Base-by-base conservation (phyloP, 192 early-diverging fungal species). In the Rhizophagus sp. region DNA sequence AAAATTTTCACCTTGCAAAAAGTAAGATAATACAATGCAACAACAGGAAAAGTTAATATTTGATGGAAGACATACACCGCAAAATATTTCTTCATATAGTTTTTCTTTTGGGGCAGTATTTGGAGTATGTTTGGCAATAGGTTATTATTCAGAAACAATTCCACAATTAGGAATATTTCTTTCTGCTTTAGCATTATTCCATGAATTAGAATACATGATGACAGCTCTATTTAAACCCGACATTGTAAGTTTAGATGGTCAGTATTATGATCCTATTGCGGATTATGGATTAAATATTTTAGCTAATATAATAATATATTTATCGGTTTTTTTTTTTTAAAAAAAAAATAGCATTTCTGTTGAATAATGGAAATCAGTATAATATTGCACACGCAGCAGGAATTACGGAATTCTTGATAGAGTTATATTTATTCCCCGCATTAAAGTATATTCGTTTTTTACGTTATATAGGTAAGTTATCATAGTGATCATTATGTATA, bases 121-220 rank as follows among this genome's bases (percentile, higher is more conserved):
- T 78, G 94, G 94, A 5, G 74, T 71, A 0, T 93, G 94, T 36
- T 17, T 87, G 27, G 72, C 85, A 57, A 74, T 88, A 63, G 81
- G 85, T 11, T 62, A 79, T 24, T 76, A 84, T 27, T 25, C 83
- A 64, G 72, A 83, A 22, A 72, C 77, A 34, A 81, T 88, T n/a
- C 79, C 83, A 80, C 82, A 88, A 70, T 80, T 96, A 62, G 94
- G 94, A 64, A 61, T 94, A 47, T 97, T 91, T 80, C 68, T 96
- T 19, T 84, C 84, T 2, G 80, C 88, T 4, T 83, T 97, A 2
- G 87, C 91, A 3, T 62, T 92, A 12, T 98, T 97, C 81, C 97
- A 98, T 81, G 84, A 91, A 27, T 83, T 95, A 27, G 97, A 98
- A 83, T 98, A 98, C 79, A 71, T 96, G 24, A 86, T 90, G 10